phyloP scores from a whole-genome alignment of 768 basidiomycete genomes.

The Tricholoma saponaceum region DNA sequence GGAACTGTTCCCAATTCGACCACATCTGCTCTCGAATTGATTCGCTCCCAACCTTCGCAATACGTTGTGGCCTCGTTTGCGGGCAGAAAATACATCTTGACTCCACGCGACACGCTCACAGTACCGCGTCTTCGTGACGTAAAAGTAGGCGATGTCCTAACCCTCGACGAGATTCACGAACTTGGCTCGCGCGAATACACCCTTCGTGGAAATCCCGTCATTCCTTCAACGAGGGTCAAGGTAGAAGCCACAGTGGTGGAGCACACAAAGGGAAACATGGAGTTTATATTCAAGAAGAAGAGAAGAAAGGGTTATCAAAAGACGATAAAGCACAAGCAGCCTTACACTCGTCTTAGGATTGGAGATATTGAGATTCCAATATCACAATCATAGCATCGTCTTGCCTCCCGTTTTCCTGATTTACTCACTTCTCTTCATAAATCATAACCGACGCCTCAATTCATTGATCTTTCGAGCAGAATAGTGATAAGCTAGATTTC shows the following conservation, averaged over 20 bases:
- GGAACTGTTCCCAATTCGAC: slow-evolving; percentile 33
- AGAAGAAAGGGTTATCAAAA: slow-evolving; percentile 97
- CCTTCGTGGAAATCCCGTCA: slow-evolving; percentile 70
- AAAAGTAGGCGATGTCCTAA: slow-evolving; percentile 79
- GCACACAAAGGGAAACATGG: slow-evolving; percentile 94
- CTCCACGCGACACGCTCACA: slow-evolving; percentile 89
- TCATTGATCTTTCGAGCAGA: background rate
- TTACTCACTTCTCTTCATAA: background rate
- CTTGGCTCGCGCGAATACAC: slow-evolving; percentile 95
- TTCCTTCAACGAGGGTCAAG: slow-evolving; percentile 62
- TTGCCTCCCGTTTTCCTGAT: background rate
- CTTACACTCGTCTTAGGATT: slow-evolving; percentile 91
- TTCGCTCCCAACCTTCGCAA: slow-evolving; percentile 87
- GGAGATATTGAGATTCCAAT: slow-evolving; percentile 63
- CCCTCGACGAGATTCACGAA: slow-evolving; percentile 85
- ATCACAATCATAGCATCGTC: slow-evolving; percentile 12
- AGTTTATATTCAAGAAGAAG: slow-evolving; percentile 94
- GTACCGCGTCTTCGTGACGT: slow-evolving; percentile 87
- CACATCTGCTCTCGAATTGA: slow-evolving; percentile 68
- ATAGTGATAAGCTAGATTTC: slow-evolving; percentile 53
- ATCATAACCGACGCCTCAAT: background rate
- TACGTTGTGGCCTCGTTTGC: slow-evolving; percentile 90
- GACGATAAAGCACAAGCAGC: slow-evolving; percentile 90
- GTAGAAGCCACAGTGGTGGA: slow-evolving; percentile 93
- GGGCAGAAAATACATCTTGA: slow-evolving; percentile 83